Evolutionary conservation across 2,329 filamentous ascomycete genomes (phyloP), one percentile per base, ranked within the genome.

Genomic region (Penicillium sp.): DNA sequence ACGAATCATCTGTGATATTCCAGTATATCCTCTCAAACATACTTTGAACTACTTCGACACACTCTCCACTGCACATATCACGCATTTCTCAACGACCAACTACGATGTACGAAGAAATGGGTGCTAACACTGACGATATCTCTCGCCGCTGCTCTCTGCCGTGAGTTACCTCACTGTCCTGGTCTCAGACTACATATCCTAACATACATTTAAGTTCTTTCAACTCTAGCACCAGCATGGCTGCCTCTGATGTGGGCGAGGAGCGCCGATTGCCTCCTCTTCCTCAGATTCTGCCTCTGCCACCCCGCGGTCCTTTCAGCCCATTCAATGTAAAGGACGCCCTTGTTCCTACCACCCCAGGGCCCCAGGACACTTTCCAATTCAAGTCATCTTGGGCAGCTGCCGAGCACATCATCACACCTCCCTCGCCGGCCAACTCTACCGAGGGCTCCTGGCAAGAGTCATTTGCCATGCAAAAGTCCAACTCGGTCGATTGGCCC

Each of bases 361-460:
- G 67, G 15, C 61, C 69, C 4, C 73, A 76, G 49, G 73, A 75
- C 2, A 53, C 68, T 0, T 71, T 75, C 55, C 70, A 71, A 19
- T 64, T 68, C 64, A 75, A 73, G 55, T 70, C 71, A 0, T 58
- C 66, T 19, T 74, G 71, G 70, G 59, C 69, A 6, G 55, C 59
- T 45, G 49, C 59, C 7, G 73, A 75, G 55, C 64, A 67, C 36
- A 65, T 70, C 4, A 59, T 69, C 33, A 65, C 73, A 7, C 73
- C 74, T 55, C 73, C 73, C 1, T 76, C 74, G 0, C 74, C 73
- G 10, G 72, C 73, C 52, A 75, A 70, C 62, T 75, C 73, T 21
- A 68, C 71, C 10, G 74, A 75, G 15, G 67, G 70, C 60, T 72
- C 73, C 21, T 73, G 72, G 70, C 68, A 70, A 47, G 73, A 76